Base-by-base conservation (phyloP, 2,329 filamentous ascomycete species). In the Annulohypoxylon truncatum region DNA sequence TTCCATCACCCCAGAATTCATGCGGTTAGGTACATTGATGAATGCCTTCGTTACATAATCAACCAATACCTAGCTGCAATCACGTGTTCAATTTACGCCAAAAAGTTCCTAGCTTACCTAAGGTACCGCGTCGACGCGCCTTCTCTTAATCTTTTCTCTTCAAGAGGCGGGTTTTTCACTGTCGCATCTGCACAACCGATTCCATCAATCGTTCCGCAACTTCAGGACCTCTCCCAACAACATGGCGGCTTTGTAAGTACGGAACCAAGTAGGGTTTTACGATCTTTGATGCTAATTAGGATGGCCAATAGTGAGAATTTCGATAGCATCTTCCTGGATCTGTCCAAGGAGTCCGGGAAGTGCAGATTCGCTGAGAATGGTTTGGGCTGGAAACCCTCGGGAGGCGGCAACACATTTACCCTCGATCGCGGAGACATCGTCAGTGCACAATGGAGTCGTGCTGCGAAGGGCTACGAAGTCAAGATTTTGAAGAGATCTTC, bases 341-440 rank as follows among this genome's bases (percentile, higher is more conserved):
- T 99, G 66, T 97, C 94, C 74, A 96, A 94, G 80, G 91, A 96
- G 80, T 87, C 90, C 64, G 96, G 96, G 72, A 96, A 95, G 82
- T 97, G 94, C 83, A 90, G 96, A 77, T 94, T 99, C 76, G 94
- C 95, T 69, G 95, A 98, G 79, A 94, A 90, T 56, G 96, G 96
- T 66, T 88, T 98, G 74, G 96, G 95, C 59, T 99, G 96, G 96
- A 97, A 97, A 81, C 93, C 95, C 26, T 87, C 89, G 3, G 89
- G 89, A 56, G 94, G 92, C 76, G 92, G 93, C 78, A 93, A 97
- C 71, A 95, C 94, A 66, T 97, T 97, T 81, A 98, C 95, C 18
- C 89, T 98, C 73, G 94, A 97, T 79, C 89, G 90, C 78, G 89
- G 86, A 79, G 93, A 97, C 77, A 93, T 99, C 74, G 87, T 88